phyloP scores from a whole-genome alignment of 2,329 filamentous ascomycete genomes.

The Scedosporium dehoogii region DNA sequence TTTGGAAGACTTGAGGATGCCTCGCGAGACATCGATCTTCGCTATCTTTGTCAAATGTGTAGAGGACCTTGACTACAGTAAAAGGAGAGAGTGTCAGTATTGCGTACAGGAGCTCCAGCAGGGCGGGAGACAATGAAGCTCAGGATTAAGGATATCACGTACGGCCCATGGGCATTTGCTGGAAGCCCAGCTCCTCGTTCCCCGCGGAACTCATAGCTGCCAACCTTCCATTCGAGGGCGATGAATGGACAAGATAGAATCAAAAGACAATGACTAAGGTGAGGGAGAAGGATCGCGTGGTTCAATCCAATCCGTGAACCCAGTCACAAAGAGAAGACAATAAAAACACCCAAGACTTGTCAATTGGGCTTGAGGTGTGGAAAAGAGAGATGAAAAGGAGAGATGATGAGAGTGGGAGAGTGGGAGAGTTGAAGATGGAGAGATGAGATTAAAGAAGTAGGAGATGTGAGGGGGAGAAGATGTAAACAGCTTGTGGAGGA shows the following conservation, averaged over 20 bases:
- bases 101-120: not conserved
- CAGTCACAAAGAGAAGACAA: not conserved
- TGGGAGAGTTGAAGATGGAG: too few relatives aligned
- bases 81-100: not conserved
- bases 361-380: too few relatives aligned
- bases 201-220: constrained; percentile 19
- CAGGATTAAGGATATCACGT: constrained; percentile 24
- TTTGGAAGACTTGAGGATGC: constrained; percentile 66
- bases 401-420: too few relatives aligned
- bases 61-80: constrained; percentile 62
- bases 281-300: too few relatives aligned
- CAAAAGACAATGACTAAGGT: not conserved
- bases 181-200: constrained; percentile 38
- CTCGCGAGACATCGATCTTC: constrained; percentile 85
- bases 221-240: not conserved
- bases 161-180: constrained; percentile 58
- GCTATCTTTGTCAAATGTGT: constrained; percentile 85
- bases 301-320: too few relatives aligned
- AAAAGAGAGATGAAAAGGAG: too few relatives aligned
- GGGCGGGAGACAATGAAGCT: not conserved
- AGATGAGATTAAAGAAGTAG: too few relatives aligned
- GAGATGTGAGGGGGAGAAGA: too few relatives aligned
- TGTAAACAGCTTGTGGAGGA: too few relatives aligned
- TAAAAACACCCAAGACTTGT: not conserved
- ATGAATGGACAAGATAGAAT: not conserved